Conservation (phyloP, 192 early-diverging fungal species). For the Coemansia sp. region DNA sequence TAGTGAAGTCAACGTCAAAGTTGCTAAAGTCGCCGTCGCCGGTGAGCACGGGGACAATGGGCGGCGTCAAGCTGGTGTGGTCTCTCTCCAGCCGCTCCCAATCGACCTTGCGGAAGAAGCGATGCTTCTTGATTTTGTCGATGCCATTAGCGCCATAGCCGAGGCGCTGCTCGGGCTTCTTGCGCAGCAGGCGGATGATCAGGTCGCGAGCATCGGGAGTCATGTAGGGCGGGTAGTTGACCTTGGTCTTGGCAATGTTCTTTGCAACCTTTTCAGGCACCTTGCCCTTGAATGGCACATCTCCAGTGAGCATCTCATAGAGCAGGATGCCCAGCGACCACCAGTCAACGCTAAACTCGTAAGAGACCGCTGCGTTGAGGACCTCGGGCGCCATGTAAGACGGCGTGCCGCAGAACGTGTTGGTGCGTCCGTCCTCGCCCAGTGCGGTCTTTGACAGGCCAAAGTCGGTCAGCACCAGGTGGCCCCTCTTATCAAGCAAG, state of each 20-base stretch:
- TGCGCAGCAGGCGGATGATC: conserved; percentile 66
- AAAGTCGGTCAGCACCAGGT: conserved; percentile 92
- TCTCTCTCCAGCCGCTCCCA: conserved; percentile 64
- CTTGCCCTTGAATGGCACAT: conserved; percentile 77
- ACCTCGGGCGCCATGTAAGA: conserved; percentile 89
- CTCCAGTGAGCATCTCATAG: conserved; percentile 91
- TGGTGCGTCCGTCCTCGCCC: conserved; percentile 60
- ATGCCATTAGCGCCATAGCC: conserved; percentile 51
- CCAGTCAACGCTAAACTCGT: conserved; percentile 84
- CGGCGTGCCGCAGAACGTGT: conserved; percentile 88
- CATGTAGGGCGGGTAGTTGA: conserved; percentile 78
- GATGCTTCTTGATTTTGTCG: conserved; percentile 57
- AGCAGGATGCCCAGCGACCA: conserved; percentile 91
- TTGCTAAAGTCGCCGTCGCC: conserved; percentile 74
- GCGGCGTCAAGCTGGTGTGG: conserved; percentile 59
- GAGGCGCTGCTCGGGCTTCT: conserved; percentile 64
- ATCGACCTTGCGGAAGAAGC: conserved; percentile 77
- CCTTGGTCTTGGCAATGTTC: conserved; percentile 81
- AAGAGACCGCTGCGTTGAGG: conserved; percentile 57
- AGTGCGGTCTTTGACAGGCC: conserved; percentile 80
- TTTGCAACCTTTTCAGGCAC: conserved; percentile 86
- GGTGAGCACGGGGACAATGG: conserved; percentile 65
- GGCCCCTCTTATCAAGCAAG: conserved; percentile 73
- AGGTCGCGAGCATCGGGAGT: conserved; percentile 80
- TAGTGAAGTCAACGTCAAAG: conserved; percentile 80